Conservation (phyloP, 2,329 filamentous ascomycete genomes). For the Sarocladiaceae sp. region DNA sequence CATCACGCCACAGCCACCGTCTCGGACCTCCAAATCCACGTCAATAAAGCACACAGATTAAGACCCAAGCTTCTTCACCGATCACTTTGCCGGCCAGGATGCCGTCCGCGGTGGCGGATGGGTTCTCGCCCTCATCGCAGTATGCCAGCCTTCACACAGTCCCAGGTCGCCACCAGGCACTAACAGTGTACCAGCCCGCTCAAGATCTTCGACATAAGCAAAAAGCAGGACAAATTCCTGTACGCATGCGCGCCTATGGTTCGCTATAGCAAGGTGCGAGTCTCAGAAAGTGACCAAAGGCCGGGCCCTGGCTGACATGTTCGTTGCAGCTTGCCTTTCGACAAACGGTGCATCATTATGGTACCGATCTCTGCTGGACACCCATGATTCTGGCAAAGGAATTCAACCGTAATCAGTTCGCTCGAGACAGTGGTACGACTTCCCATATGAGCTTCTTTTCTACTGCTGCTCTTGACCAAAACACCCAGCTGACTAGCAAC, state of each 20-base stretch:
- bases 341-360: slow-evolving; percentile 58
- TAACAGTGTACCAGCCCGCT: slow-evolving; percentile 40
- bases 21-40: no score
- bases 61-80: no score
- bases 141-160: not conserved
- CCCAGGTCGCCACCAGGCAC: not conserved
- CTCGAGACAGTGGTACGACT: slow-evolving; percentile 51
- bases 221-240: slow-evolving; percentile 44
- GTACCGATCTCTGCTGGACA: slow-evolving; percentile 62
- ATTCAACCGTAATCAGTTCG: slow-evolving; percentile 55
- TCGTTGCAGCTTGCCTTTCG: slow-evolving; percentile 66
- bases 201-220: slow-evolving; percentile 51
- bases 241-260: slow-evolving; percentile 64
- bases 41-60: not conserved
- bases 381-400: slow-evolving; percentile 67
- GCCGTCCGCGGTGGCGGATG: not conserved
- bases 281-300: no score
- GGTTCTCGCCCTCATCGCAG: slow-evolving; percentile 3
- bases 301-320: no score
- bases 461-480: not conserved
- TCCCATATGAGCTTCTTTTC: not conserved
- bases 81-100: no score
- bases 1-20: no score
- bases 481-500: not conserved
- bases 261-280: slow-evolving; percentile 55